These are phyloP conservation scores for Setaria italica DNA, from an alignment of 202 grass and related monocot genomes.

Conservation along the genomic window DNA sequence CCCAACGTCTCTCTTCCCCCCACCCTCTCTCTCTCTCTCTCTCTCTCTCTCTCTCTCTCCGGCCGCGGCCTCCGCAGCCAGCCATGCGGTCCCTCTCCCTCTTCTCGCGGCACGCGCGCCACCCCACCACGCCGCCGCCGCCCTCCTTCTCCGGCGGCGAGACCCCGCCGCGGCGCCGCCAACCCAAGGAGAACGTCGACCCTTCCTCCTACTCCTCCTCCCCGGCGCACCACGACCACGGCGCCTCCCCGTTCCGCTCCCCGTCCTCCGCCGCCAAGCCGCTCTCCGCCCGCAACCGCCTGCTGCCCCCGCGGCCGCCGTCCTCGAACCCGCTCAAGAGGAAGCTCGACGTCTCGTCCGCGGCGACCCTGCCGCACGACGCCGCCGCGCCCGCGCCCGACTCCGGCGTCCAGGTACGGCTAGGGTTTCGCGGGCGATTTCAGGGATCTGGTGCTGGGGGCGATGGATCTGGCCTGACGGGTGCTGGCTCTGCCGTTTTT, in stretches of 20 bases:
- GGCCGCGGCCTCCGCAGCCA: background rate
- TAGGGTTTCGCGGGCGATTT: constrained; percentile 8
- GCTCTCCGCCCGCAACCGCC: constrained; percentile 51
- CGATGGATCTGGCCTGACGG: constrained; percentile 43
- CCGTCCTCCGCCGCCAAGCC: constrained; percentile 48
- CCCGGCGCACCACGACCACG: constrained; percentile 39
- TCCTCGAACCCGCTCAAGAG: constrained; percentile 59
- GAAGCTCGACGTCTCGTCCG: constrained; percentile 56
- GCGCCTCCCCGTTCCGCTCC: constrained; percentile 49
- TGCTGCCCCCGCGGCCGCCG: constrained; percentile 46
- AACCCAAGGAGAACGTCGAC: constrained; percentile 61
- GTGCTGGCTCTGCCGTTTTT: background rate
- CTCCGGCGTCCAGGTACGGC: constrained; percentile 56
- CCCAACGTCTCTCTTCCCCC: constrained; percentile 28
- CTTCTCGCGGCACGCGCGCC: constrained; percentile 49
- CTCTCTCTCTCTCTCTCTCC: background rate
- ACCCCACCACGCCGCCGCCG: constrained; percentile 53
- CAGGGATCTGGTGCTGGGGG: background rate
- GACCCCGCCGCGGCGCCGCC: constrained; percentile 43
- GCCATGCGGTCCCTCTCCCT: constrained; percentile 58
- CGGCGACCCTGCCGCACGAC: constrained; percentile 10
- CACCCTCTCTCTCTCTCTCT: background rate
- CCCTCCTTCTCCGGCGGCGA: constrained; percentile 26
- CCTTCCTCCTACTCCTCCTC: constrained; percentile 41
- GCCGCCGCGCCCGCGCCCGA: constrained; percentile 25